These are phyloP conservation scores for Pyronema domesticum DNA, from an alignment of 495 filamentous ascomycete genomes.

Conservation along the genomic window DNA sequence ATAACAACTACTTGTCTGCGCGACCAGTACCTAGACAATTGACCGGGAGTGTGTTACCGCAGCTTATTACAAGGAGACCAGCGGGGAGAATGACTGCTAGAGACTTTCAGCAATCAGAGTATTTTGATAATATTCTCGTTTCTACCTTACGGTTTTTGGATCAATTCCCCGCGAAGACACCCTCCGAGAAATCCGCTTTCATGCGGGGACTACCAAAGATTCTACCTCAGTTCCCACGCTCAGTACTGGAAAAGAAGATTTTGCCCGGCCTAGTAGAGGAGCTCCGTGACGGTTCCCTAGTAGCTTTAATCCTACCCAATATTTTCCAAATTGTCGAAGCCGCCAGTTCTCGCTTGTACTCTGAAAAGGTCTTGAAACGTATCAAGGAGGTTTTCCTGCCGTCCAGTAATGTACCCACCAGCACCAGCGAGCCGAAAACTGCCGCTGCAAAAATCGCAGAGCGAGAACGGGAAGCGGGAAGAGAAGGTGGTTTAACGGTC, in stretches of 20 bases:
- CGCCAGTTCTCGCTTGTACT: constrained; percentile 54
- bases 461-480: constrained; percentile 57
- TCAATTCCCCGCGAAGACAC: constrained; percentile 71
- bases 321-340: constrained; percentile 65
- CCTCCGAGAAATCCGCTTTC: constrained; percentile 78
- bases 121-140: constrained; percentile 91
- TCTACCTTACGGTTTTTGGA: constrained; percentile 92
- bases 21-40: constrained; percentile 65
- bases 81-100: constrained; percentile 72
- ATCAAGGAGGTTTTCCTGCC: constrained; percentile 65
- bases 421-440: constrained; percentile 25
- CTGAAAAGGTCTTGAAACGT: constrained; percentile 65
- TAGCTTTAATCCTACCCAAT: constrained; percentile 71
- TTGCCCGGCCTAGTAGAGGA: constrained; percentile 78
- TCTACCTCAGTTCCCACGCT: constrained; percentile 72
- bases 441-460: constrained; percentile 29
- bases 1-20: constrained; percentile 70
- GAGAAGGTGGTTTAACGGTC: constrained; percentile 80
- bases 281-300: constrained; percentile 69
- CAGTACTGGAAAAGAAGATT: constrained; percentile 86
- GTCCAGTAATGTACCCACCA: constrained; percentile 24
- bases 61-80: constrained; percentile 68
- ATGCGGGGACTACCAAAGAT: constrained; percentile 75
- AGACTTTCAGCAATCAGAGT: constrained; percentile 84
- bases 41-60: constrained; percentile 51